Conservation (phyloP, 2,329 filamentous ascomycete species). For the Graphilbum sp. region DNA sequence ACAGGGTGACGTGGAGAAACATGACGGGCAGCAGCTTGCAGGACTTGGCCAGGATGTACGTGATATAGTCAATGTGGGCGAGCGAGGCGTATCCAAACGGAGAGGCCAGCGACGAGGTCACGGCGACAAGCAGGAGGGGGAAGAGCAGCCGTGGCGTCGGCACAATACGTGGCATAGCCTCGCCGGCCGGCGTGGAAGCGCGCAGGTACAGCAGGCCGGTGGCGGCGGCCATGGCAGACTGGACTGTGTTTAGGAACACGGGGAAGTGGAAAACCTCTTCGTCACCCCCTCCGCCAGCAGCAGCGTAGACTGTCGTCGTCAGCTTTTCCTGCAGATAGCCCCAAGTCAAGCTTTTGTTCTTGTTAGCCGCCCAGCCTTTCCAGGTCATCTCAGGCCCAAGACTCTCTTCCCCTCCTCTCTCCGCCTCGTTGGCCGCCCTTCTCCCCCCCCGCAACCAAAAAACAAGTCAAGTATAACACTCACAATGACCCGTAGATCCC, state of each 20-base stretch:
- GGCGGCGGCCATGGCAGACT: constrained; percentile 73
- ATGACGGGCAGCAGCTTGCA: constrained; percentile 99
- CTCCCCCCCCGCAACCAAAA: no score
- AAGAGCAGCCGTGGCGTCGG: constrained; percentile 58
- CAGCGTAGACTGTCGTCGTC: constrained; percentile 76
- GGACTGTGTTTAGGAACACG: constrained; percentile 90
- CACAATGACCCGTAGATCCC: constrained; percentile 98
- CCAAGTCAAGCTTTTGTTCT: constrained; percentile 89
- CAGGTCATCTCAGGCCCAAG: no score
- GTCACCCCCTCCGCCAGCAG: constrained; percentile 18
- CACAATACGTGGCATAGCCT: constrained; percentile 49
- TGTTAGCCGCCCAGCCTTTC: no score
- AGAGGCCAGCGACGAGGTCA: constrained; percentile 79
- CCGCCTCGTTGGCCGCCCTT: not conserved
- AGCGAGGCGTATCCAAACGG: constrained; percentile 90
- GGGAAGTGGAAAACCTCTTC: constrained; percentile 78
- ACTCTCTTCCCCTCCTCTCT: not conserved
- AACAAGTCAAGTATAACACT: constrained; percentile 16
- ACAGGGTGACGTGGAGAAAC: constrained; percentile 86
- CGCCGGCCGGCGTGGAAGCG: constrained; percentile 38
- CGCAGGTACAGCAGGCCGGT: constrained; percentile 71
- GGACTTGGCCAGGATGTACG: constrained; percentile 90
- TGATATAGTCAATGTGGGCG: constrained; percentile 92
- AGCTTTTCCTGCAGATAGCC: constrained; percentile 93
- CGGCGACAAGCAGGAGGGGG: constrained; percentile 68